phyloP scores from a whole-genome alignment of 495 filamentous ascomycete species.

The Venustampulla echinocandica region DNA sequence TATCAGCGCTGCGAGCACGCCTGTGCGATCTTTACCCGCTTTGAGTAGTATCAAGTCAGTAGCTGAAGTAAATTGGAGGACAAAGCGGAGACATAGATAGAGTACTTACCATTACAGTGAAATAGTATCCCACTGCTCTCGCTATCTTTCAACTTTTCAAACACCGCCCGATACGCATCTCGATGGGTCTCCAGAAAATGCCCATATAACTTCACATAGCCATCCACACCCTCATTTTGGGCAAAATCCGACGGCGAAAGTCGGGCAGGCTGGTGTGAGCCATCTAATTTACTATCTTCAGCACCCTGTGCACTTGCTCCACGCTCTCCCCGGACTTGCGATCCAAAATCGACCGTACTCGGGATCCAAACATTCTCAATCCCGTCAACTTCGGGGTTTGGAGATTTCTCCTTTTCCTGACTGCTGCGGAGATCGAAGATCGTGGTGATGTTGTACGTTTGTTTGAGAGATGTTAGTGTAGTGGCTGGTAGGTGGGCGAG shows the following conservation, averaged over 20 bases:
- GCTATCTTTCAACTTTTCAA: constrained; percentile 30
- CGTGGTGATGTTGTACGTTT: constrained; percentile 29
- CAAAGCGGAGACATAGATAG: neutral
- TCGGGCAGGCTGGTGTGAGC: neutral
- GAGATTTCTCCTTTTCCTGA: constrained; percentile 26
- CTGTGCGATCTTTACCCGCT: constrained; percentile 57
- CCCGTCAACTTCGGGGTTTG: constrained; percentile 31
- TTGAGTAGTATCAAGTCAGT: too few relatives aligned
- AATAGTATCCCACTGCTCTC: constrained; percentile 30
- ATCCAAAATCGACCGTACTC: constrained; percentile 10
- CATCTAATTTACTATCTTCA: constrained; percentile 19
- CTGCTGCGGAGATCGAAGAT: constrained; percentile 37
- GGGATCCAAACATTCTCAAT: constrained; percentile 33
- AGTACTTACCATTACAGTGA: constrained; percentile 44
- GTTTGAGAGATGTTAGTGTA: constrained; percentile 30
- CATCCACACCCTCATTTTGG: constrained; percentile 32
- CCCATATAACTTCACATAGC: constrained; percentile 34
- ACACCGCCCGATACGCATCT: constrained; percentile 27
- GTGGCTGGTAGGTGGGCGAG: constrained; percentile 28
- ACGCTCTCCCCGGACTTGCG: neutral
- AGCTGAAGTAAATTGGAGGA: neutral
- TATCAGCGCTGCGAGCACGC: constrained; percentile 48
- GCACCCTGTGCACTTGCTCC: neutral
- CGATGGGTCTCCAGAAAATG: constrained; percentile 31
- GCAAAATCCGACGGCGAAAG: constrained; percentile 29